These are phyloP conservation scores for Quercus agrifolia DNA, from an alignment of 306 rosid genomes.

Conservation along the genomic window DNA sequence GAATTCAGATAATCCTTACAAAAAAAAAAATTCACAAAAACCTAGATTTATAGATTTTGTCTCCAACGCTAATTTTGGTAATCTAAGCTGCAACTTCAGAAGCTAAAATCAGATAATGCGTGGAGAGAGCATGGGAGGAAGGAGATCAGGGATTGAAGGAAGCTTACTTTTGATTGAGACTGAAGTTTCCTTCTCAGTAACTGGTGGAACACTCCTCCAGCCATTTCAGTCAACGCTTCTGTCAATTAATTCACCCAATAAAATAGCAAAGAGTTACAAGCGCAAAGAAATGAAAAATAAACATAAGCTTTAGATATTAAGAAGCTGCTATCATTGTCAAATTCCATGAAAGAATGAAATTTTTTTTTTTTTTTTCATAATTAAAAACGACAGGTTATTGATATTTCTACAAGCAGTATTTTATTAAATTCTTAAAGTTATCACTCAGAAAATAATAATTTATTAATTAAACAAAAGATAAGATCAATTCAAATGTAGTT, in stretches of 20 bases:
- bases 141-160: neutral
- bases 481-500: no score
- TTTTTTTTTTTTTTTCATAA: no score
- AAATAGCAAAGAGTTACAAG: neutral
- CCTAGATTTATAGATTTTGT: neutral
- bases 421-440: no score
- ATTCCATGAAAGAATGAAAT: no score
- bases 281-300: neutral
- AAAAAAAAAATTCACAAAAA: neutral
- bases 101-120: conserved; percentile 7
- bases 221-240: conserved; percentile 59
- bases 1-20: neutral
- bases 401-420: no score
- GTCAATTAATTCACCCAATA: conserved; percentile 7
- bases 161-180: conserved; percentile 56
- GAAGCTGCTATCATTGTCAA: neutral
- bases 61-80: neutral
- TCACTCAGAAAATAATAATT: no score
- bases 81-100: neutral
- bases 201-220: conserved; percentile 76
- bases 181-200: conserved; percentile 70
- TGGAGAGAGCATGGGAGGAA: neutral
- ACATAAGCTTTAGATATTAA: neutral
- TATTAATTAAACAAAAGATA: no score
- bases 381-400: no score